These are phyloP conservation scores for Quercus wislizeni DNA, from an alignment of 306 rosid genomes.

Conservation along the genomic window DNA sequence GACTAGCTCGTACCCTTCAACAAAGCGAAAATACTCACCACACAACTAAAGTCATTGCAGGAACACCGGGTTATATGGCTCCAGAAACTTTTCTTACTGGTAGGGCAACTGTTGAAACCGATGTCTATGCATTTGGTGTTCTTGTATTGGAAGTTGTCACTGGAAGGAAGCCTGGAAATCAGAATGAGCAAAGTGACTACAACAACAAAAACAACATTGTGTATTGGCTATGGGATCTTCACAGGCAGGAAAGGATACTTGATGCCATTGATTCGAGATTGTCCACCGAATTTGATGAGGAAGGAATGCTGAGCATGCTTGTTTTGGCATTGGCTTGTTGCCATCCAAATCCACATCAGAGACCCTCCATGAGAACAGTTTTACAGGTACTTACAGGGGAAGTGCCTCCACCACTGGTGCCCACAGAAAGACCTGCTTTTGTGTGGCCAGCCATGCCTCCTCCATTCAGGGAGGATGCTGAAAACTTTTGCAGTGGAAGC, in stretches of 20 bases:
- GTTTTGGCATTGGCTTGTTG: conserved; percentile 74
- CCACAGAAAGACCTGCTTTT: conserved; percentile 57
- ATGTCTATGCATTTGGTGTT: conserved; percentile 72
- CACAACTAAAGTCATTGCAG: conserved; percentile 67
- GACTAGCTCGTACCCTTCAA: conserved; percentile 62
- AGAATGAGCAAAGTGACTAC: conserved; percentile 33
- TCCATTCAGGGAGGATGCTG: conserved; percentile 27
- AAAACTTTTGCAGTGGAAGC: conserved; percentile 2
- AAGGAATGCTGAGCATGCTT: conserved; percentile 31
- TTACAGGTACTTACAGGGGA: conserved; percentile 58
- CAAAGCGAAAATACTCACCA: conserved; percentile 57
- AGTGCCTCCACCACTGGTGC: conserved; percentile 43
- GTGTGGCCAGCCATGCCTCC: conserved; percentile 71
- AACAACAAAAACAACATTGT: conserved; percentile 40
- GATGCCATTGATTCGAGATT: conserved; percentile 42
- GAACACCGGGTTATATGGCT: conserved; percentile 83
- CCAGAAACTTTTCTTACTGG: conserved; percentile 64
- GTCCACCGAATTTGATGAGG: conserved; percentile 6
- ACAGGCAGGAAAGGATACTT: conserved; percentile 37
- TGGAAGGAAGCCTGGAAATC: conserved; percentile 54
- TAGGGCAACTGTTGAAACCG: conserved; percentile 73
- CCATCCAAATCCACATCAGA: conserved; percentile 62
- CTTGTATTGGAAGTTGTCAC: conserved; percentile 58
- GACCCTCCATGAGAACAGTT: conserved; percentile 63
- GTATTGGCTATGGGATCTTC: conserved; percentile 64